These are phyloP conservation scores for Amanita jacksonii DNA, from an alignment of 768 basidiomycete species.

Conservation along the genomic window DNA sequence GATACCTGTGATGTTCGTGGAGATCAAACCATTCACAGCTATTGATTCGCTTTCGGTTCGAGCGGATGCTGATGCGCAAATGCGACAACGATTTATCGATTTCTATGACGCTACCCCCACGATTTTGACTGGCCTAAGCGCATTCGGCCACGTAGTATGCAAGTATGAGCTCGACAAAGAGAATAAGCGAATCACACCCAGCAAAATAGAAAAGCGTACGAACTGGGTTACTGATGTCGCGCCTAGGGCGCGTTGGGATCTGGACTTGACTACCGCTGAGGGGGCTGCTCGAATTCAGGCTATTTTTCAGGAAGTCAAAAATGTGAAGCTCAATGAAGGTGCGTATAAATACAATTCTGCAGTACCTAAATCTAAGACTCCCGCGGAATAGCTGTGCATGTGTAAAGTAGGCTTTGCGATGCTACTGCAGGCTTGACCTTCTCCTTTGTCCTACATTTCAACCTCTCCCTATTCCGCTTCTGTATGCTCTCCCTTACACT, in stretches of 20 bases:
- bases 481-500: too few species aligned
- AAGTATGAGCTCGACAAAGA: slow-evolving; percentile 4
- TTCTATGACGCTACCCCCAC: neutral
- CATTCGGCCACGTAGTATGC: slow-evolving; percentile 5
- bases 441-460: too few species aligned
- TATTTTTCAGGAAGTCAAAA: slow-evolving; percentile 8
- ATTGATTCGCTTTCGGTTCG: slow-evolving; percentile 9
- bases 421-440: too few species aligned
- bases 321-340: slow-evolving; percentile 2
- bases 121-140: slow-evolving; percentile 8
- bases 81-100: slow-evolving; percentile 9
- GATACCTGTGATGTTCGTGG: slow-evolving; percentile 13
- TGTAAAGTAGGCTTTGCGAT: too few species aligned
- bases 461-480: too few species aligned
- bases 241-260: slow-evolving; percentile 5
- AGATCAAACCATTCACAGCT: slow-evolving; percentile 11
- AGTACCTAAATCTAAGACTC: too few species aligned
- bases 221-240: slow-evolving; percentile 1
- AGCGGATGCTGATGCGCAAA: slow-evolving; percentile 13
- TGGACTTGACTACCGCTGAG: slow-evolving; percentile 3
- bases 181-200: neutral
- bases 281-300: slow-evolving; percentile 2
- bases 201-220: neutral
- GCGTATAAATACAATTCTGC: neutral
- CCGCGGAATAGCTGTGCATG: too few species aligned